Evolutionary conservation across 305 asterid species (phyloP), one percentile per base, ranked within the genome.

Genomic region (Salvia sclarea): DNA sequence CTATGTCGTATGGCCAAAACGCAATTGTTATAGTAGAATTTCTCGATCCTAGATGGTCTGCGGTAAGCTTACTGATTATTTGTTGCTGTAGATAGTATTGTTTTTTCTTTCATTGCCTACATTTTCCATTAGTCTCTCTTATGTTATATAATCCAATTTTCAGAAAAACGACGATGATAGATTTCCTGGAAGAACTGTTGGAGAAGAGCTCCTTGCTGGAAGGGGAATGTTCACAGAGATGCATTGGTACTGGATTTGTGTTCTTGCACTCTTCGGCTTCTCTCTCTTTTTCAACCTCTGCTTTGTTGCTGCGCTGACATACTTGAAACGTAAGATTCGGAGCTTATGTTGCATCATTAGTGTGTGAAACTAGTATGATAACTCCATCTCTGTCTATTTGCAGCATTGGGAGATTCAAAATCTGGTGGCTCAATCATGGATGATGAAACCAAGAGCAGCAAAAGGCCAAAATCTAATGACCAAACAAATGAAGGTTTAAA

Each of bases 1-100:
- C 91, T 3, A 77, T 83, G 85, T 73, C 78, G 49, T 85, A 85
- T 28, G 91, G 82, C 38, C 88, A 85, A 52, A 83, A 81, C 28
- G 91, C 91, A 4, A 69, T 83, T 6, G 79, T 82, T 45, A 58
- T 85, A 17, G 83, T 77, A 3, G 88, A 83, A 63, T 83, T 85
- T 79, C 83, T 85, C 8, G 88, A 81, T 37, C 59, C 76, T 12
- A 81, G 91, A 81, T 85, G 91, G 91, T 71, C 76, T 45, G 25
- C 49, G 62, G 88, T 83, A 78, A 55, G 76, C 65, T 69, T 13
- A 58, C 59, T 28, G 31, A 55, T 41, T 41, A 41, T 57, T 8
- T 30, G 9, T 56, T 8, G 48, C 24, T 54, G 52, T 55, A 54
- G 22, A 43, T 16, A 35, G 6, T 2, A 48, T 25, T 28, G 5